These are phyloP conservation scores for Leishmania major DNA, from an alignment of 208 protist genomes.

Conservation along the genomic window DNA sequence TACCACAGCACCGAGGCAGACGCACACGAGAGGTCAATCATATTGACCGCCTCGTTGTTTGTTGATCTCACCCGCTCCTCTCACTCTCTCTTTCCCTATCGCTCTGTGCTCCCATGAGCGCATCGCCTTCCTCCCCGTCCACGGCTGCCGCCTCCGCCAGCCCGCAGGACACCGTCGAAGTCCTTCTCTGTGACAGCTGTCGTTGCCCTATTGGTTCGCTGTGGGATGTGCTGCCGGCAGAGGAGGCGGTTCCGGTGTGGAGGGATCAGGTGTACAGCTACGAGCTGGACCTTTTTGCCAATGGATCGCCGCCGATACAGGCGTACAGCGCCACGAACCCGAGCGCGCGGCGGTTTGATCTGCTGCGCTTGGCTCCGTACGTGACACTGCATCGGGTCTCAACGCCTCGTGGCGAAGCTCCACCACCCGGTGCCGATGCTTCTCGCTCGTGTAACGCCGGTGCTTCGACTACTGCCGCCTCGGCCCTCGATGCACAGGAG, in stretches of 20 bases:
- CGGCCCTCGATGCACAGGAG: not conserved
- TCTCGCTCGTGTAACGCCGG: not conserved
- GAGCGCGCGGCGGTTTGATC: constrained; percentile 62
- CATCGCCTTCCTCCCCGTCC: not conserved
- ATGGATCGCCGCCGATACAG: constrained; percentile 45
- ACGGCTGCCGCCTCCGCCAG: not conserved
- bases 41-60: not conserved
- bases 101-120: not conserved
- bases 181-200: constrained; percentile 60
- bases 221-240: constrained; percentile 51
- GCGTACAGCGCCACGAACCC: constrained; percentile 87
- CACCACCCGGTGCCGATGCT: not conserved
- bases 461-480: not conserved
- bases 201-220: constrained; percentile 42
- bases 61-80: too few relatives aligned
- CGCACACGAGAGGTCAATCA: not conserved
- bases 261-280: constrained; percentile 72
- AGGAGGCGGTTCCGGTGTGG: constrained; percentile 37
- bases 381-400: constrained; percentile 12
- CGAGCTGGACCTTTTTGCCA: constrained; percentile 72
- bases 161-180: constrained; percentile 18
- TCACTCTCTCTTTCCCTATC: not conserved
- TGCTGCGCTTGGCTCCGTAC: constrained; percentile 49
- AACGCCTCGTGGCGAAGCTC: not conserved
- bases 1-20: not conserved